These are phyloP conservation scores for Cytidiella melzeri DNA, from an alignment of 768 basidiomycete genomes.

Conservation along the genomic window DNA sequence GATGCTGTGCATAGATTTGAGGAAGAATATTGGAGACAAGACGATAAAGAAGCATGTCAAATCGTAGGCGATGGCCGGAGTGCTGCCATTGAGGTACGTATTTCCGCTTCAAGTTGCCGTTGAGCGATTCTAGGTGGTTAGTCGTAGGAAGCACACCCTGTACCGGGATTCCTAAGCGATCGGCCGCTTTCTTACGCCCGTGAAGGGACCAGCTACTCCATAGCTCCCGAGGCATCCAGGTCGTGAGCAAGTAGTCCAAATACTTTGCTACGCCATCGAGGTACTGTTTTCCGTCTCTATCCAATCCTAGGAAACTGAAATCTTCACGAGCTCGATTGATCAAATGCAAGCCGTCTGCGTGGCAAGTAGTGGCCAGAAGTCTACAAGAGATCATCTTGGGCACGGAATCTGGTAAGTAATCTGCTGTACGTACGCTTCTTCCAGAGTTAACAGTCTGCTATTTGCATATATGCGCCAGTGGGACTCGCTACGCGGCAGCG, in stretches of 20 bases:
- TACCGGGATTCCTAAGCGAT: constrained; percentile 14
- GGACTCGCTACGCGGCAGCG: not conserved
- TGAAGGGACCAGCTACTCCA: constrained; percentile 30
- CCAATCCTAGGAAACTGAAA: not conserved
- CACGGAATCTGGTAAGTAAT: not conserved
- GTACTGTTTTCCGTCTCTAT: not conserved
- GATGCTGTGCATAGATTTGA: constrained; percentile 13
- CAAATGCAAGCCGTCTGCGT: not conserved
- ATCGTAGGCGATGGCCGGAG: constrained; percentile 25
- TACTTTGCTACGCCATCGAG: constrained; percentile 5
- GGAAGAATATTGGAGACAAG: constrained; percentile 20
- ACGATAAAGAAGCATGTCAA: constrained; percentile 22
- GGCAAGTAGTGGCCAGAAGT: not conserved
- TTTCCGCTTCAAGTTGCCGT: constrained; percentile 28
- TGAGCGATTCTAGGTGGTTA: constrained; percentile 37
- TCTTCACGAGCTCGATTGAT: constrained; percentile 1
- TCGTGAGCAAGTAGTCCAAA: constrained; percentile 19
- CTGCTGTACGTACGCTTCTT: not conserved
- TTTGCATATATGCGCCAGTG: not conserved
- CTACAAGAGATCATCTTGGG: not conserved
- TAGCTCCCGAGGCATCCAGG: constrained; percentile 23
- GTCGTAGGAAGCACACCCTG: constrained; percentile 31
- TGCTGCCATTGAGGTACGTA: constrained; percentile 23
- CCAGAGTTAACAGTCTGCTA: not conserved
- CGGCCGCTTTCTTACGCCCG: constrained; percentile 23